Conservation (phyloP, 495 filamentous ascomycete species). For the Parmelia sp. region DNA sequence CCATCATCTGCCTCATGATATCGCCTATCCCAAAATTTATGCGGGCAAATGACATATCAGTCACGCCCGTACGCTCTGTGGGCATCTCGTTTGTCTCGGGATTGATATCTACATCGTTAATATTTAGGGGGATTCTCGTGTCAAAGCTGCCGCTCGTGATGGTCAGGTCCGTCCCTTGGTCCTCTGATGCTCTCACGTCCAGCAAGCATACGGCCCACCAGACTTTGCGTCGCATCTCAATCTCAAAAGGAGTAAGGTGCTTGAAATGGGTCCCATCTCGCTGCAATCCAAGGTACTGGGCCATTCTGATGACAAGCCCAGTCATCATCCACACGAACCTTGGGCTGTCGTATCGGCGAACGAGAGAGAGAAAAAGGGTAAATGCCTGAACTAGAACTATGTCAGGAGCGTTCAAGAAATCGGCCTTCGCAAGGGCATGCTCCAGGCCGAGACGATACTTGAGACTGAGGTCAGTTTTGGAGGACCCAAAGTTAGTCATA, state of each 20-base stretch:
- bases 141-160: slow-evolving; percentile 67
- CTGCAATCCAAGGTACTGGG: slow-evolving; percentile 48
- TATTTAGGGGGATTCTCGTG: slow-evolving; percentile 65
- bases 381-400: slow-evolving; percentile 42
- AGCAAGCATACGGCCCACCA: slow-evolving; percentile 80
- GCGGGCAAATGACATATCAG: slow-evolving; percentile 76
- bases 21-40: slow-evolving; percentile 58
- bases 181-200: slow-evolving; percentile 72
- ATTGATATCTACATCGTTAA: slow-evolving; percentile 72
- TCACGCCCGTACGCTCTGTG: slow-evolving; percentile 50
- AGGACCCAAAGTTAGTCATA: slow-evolving; percentile 35
- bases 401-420: slow-evolving; percentile 37
- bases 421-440: slow-evolving; percentile 47
- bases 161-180: slow-evolving; percentile 73
- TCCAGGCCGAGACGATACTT: slow-evolving; percentile 51
- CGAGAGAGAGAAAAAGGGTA: slow-evolving; percentile 36
- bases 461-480: slow-evolving; percentile 44
- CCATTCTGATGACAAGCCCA: slow-evolving; percentile 39
- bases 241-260: slow-evolving; percentile 44
- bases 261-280: slow-evolving; percentile 7
- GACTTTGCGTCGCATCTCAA: slow-evolving; percentile 58
- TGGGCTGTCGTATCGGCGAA: slow-evolving; percentile 33
- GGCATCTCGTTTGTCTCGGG: slow-evolving; percentile 59
- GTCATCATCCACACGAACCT: slow-evolving; percentile 40
- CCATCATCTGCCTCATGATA: slow-evolving; percentile 38